These are phyloP conservation scores for Orbilia javanica DNA, from an alignment of 2,329 filamentous ascomycete genomes.

Conservation along the genomic window DNA sequence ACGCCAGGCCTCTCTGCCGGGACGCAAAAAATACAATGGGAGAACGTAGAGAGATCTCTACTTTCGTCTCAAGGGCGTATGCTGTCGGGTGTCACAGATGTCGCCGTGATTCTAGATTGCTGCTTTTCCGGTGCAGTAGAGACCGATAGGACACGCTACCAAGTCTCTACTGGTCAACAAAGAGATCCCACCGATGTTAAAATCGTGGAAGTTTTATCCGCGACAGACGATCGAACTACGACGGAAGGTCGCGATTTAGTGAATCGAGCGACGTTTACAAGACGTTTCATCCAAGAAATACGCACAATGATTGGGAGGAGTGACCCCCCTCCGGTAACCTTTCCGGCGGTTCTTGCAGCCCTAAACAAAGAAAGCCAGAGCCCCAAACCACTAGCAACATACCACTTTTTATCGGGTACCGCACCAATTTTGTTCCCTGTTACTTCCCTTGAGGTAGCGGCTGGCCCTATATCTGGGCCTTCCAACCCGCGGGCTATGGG, in stretches of 20 bases:
- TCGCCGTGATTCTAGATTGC: background rate
- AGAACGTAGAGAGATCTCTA: background rate
- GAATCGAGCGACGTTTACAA: background rate
- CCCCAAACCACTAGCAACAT: background rate
- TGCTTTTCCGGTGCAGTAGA: background rate
- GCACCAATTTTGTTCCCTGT: background rate
- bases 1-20: no score
- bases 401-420: background rate
- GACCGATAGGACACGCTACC: background rate
- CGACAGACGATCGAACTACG: background rate
- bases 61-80: background rate
- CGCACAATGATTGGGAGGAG: background rate
- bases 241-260: background rate
- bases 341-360: background rate
- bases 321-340: background rate
- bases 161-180: no score
- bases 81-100: background rate
- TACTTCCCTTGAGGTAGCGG: background rate
- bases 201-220: constrained; percentile 7
- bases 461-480: background rate
- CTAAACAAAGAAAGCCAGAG: background rate
- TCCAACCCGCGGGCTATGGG: background rate
- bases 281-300: background rate
- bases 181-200: no score
- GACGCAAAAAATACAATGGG: background rate